Conservation (phyloP, 139 green algal genomes). For the Cymbomonas tetramitiformis region DNA sequence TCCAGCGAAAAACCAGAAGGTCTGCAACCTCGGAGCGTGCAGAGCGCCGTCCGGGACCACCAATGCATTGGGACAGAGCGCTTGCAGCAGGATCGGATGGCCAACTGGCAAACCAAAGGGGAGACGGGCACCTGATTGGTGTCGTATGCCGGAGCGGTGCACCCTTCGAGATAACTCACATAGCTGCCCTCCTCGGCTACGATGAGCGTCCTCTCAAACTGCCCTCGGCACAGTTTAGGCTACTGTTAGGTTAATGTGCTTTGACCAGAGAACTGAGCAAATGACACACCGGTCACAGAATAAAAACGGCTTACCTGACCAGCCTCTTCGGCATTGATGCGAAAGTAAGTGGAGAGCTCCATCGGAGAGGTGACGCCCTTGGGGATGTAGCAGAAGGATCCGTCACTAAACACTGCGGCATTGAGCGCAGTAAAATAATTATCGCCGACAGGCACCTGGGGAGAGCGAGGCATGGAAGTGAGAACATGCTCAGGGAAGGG, state of each 20-base stretch:
- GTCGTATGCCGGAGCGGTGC: conserved; percentile 86
- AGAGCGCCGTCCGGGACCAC: too few species aligned
- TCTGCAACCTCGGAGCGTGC: too few species aligned
- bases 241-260: background rate
- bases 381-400: conserved; percentile 94
- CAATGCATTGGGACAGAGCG: too few species aligned
- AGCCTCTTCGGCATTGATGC: conserved; percentile 91
- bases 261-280: background rate
- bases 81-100: too few species aligned
- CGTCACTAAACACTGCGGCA: conserved; percentile 89
- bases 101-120: too few species aligned
- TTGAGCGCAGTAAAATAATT: conserved; percentile 98
- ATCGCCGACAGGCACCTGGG: conserved; percentile 78
- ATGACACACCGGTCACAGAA: conserved; percentile 43
- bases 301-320: too few species aligned
- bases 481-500: too few species aligned
- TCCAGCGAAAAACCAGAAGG: too few species aligned
- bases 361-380: conserved; percentile 89
- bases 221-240: too few species aligned
- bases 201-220: conserved; percentile 98
- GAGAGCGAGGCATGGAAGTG: too few species aligned
- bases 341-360: conserved; percentile 98
- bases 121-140: conserved; percentile 54
- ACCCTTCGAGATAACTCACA: conserved; percentile 91
- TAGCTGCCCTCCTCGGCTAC: conserved; percentile 82